Evolutionary conservation across 2,329 filamentous ascomycete species (phyloP).

Genomic region (Trichoderma sp.): DNA sequence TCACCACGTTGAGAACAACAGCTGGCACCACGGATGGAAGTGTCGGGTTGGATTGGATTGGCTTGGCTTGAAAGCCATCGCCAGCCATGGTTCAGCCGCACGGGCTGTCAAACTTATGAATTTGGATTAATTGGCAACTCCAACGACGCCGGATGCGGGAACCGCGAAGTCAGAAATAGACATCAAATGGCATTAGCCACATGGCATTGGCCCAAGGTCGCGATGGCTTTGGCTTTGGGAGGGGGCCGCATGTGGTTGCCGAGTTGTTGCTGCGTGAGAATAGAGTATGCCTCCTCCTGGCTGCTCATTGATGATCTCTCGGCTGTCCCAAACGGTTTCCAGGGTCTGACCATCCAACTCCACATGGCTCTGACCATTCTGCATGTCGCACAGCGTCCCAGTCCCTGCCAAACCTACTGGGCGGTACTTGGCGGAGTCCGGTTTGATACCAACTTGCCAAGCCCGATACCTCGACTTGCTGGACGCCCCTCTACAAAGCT

Average conservation of each 20-base stretch:
- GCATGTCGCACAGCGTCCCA: constrained; percentile 13
- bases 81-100: background rate
- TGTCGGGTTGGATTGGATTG: background rate
- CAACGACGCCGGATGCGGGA: background rate
- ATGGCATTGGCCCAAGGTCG: background rate
- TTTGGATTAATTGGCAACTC: background rate
- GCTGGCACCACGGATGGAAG: background rate
- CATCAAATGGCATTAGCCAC: background rate
- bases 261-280: background rate
- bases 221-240: background rate
- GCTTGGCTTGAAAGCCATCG: background rate
- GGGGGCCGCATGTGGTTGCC: background rate
- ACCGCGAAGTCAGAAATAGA: background rate
- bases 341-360: background rate
- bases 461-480: background rate
- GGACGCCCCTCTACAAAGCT: constrained; percentile 7
- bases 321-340: background rate
- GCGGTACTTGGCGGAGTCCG: background rate
- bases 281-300: background rate
- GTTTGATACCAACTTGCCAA: background rate
- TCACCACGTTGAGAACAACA: background rate
- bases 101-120: background rate
- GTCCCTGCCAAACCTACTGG: background rate
- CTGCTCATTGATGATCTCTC: background rate
- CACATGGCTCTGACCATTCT: background rate